Conservation (phyloP, 2,329 filamentous ascomycete species). For the Botrytis deweyae region DNA sequence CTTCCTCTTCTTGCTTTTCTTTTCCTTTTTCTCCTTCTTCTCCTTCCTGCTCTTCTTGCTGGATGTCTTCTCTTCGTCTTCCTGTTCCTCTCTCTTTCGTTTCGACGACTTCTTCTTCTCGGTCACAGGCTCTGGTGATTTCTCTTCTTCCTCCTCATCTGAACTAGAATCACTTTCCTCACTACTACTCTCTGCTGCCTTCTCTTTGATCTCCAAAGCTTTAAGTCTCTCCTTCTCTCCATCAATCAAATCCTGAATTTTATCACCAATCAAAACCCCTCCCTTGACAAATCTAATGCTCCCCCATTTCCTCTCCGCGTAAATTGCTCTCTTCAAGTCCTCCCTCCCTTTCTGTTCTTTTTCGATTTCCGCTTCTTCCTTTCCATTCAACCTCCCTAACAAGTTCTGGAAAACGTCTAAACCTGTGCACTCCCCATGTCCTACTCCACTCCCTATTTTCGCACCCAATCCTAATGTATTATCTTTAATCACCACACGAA, state of each 20-base stretch:
- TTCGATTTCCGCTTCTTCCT: conserved; percentile 69
- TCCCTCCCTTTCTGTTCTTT: conserved; percentile 67
- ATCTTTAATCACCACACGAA: conserved; percentile 82
- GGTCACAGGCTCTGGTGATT: conserved; percentile 18
- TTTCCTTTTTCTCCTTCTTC: conserved; percentile 21
- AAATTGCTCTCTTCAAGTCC: conserved; percentile 69
- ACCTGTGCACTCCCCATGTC: conserved; percentile 73
- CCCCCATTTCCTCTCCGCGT: conserved; percentile 74
- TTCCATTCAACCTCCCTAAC: conserved; percentile 86
- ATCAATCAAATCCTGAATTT: conserved; percentile 50
- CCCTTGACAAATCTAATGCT: conserved; percentile 83
- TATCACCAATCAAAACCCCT: conserved; percentile 65
- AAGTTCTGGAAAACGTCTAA: conserved; percentile 84
- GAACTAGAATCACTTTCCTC: conserved; percentile 13
- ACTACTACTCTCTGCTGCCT: conserved; percentile 19
- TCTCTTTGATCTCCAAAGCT: conserved; percentile 32
- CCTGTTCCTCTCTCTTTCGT: conserved; percentile 46
- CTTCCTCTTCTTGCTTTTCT: conserved; percentile 43
- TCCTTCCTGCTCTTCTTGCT: conserved; percentile 21
- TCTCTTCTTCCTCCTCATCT: conserved; percentile 21
- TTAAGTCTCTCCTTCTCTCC: conserved; percentile 39
- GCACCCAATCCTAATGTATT: conserved; percentile 89
- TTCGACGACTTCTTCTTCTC: conserved; percentile 39
- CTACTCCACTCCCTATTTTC: conserved; percentile 64
- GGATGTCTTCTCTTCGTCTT: conserved; percentile 42